phyloP scores from a whole-genome alignment of 2,329 filamentous ascomycete genomes.

The Trichoderma sp. region DNA sequence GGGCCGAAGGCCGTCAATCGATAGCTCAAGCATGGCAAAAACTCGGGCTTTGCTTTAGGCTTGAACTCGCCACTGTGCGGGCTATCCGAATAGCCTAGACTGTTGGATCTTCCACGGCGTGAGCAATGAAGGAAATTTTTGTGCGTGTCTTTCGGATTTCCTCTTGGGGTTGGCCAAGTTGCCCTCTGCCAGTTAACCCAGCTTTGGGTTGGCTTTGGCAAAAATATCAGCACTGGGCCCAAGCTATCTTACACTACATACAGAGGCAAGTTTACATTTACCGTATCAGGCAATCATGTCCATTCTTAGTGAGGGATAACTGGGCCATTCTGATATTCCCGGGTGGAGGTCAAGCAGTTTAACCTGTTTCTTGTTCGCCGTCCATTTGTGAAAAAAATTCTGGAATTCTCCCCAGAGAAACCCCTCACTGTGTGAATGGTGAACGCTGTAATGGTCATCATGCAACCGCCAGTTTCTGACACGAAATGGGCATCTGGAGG shows the following conservation, averaged over 20 bases:
- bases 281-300: neutral
- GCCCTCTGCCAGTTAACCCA: neutral
- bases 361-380: neutral
- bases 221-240: neutral
- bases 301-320: neutral
- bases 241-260: neutral
- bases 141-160: neutral
- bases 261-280: neutral
- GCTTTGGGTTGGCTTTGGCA: neutral
- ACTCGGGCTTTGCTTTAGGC: neutral
- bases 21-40: neutral
- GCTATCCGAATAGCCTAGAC: neutral
- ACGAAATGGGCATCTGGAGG: neutral
- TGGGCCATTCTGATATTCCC: neutral
- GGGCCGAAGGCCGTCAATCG: neutral
- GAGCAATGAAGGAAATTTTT: neutral
- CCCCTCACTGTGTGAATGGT: neutral
- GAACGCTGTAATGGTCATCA: neutral
- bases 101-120: neutral
- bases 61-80: slow-evolving; percentile 6
- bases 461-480: neutral
- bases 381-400: neutral
- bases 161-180: neutral
- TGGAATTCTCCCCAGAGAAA: neutral
- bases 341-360: neutral